Base-by-base conservation (phyloP, 2,329 filamentous ascomycete species). In the Colletotrichum graminicola region DNA sequence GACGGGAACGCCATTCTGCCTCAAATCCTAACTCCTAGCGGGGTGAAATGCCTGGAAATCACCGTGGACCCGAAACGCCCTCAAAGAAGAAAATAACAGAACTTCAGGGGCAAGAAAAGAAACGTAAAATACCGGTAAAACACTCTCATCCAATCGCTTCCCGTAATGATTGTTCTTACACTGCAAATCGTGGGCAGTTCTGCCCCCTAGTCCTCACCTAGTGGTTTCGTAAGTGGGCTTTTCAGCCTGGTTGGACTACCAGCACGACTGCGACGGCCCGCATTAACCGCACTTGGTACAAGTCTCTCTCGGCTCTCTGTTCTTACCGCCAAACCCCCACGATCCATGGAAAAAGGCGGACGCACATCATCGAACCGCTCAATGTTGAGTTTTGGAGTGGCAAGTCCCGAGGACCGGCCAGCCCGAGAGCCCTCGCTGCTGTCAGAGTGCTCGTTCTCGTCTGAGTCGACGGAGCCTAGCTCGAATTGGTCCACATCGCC, bases 291-390 rank as follows among this genome's bases (percentile, higher is more conserved):
- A 11, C 83, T 87, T 18, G 89, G 87, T 21, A 88, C 85, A 47
- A 98, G 81, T 69, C 93, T 87, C 78, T 98, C 96, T 64, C 94
- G 87, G 78, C 94, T 97, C 78, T 98, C 95, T 0, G 93, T 97
- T 75, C 95, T 86, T 2, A 94, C 89, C 65, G 93, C 91, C 74
- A 98, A 80, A 1, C 95, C 95, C 57, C 89, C 90, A 49, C 94
- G 83, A 75, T 91, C 89, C 77, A 91, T 85, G 6, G 85, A 85
- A 64, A 83, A 85, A 21, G 77, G 75, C 16, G 76, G 67, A 77
- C 79, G 73, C 26, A 62, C 62, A 47, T 85, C 83, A 47, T 90
- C 89, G 57, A 87, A 87, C 45, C 84, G 84, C 7, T 84, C 83
- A 2, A 86, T 78, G 70, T 86, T 88, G 59, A 89, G 81, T 73